Conservation (phyloP, 352 stramenopile species). For the Peronospora farinosa region DNA sequence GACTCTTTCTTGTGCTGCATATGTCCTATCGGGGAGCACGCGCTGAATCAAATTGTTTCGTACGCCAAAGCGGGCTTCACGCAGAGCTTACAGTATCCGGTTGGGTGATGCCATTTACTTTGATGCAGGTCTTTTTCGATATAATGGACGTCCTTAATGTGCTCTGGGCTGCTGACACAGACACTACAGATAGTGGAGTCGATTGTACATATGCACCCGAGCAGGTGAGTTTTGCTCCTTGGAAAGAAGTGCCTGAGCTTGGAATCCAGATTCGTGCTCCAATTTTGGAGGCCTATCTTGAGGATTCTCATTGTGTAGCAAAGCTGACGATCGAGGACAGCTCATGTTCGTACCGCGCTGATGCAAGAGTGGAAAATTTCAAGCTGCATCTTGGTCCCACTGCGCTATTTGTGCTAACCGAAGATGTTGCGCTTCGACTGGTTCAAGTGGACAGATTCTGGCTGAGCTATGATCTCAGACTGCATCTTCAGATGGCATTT, state of each 20-base stretch:
- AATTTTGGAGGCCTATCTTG: constrained; percentile 80
- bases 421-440: constrained; percentile 81
- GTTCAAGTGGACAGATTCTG: constrained; percentile 80
- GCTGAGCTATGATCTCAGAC: constrained; percentile 65
- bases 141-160: constrained; percentile 65
- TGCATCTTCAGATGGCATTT: constrained; percentile 42
- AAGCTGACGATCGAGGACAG: constrained; percentile 82
- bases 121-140: constrained; percentile 69
- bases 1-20: constrained; percentile 49
- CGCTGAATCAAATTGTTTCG: constrained; percentile 40
- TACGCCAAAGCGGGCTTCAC: constrained; percentile 52
- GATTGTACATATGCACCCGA: constrained; percentile 14
- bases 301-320: constrained; percentile 82
- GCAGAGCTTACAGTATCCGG: constrained; percentile 64
- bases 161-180: constrained; percentile 41
- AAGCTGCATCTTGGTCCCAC: constrained; percentile 70
- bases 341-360: constrained; percentile 57
- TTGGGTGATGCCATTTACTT: constrained; percentile 70
- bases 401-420: constrained; percentile 75
- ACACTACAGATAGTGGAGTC: constrained; percentile 9
- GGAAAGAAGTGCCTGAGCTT: constrained; percentile 65
- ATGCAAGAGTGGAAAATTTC: constrained; percentile 54
- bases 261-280: constrained; percentile 65
- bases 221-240: constrained; percentile 19
- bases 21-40: constrained; percentile 59